Evolutionary conservation across 805 yeast genomes (phyloP).

Genomic region (Cyberlindnera xishuangbannaensis): DNA sequence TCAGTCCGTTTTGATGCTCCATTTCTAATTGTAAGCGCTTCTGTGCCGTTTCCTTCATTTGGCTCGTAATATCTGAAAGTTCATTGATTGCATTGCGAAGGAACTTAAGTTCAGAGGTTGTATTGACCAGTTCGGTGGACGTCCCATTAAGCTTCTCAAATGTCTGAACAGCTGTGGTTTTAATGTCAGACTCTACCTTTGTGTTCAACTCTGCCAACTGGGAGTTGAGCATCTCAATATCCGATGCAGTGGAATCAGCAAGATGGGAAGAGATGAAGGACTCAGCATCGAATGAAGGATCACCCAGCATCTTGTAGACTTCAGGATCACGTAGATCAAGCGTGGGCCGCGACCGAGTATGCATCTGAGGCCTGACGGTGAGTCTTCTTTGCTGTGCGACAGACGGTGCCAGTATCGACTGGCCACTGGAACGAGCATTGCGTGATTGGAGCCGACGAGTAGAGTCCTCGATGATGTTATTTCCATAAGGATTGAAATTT

Average conservation of each 20-base stretch:
- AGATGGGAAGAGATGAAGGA: conserved; percentile 44
- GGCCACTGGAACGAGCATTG: too few relatives aligned
- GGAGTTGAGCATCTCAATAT: conserved; percentile 64
- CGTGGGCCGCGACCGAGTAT: conserved; percentile 8
- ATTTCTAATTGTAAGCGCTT: conserved; percentile 44
- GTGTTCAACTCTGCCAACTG: conserved; percentile 43
- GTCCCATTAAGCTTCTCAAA: conserved; percentile 56
- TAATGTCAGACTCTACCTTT: conserved; percentile 51
- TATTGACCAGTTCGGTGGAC: conserved; percentile 52
- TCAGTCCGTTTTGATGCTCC: conserved; percentile 20
- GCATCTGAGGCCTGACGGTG: conserved; percentile 3
- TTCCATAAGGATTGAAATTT: conserved; percentile 4
- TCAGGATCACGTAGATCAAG: conserved; percentile 20
- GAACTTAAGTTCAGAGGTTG: conserved; percentile 57
- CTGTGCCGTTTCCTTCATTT: conserved; percentile 58
- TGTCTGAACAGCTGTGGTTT: conserved; percentile 53
- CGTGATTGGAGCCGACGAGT: background rate
- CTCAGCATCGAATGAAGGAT: conserved; percentile 41
- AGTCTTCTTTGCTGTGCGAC: conserved; percentile 5
- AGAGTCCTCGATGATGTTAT: conserved; percentile 4
- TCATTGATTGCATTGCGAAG: conserved; percentile 57
- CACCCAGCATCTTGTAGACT: conserved; percentile 31
- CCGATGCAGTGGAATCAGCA: conserved; percentile 61
- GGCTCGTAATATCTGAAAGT: conserved; percentile 51
- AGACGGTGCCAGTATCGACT: too few relatives aligned